These are phyloP conservation scores for Chaetomium globosum DNA, from an alignment of 2,329 filamentous ascomycete genomes.

Conservation along the genomic window DNA sequence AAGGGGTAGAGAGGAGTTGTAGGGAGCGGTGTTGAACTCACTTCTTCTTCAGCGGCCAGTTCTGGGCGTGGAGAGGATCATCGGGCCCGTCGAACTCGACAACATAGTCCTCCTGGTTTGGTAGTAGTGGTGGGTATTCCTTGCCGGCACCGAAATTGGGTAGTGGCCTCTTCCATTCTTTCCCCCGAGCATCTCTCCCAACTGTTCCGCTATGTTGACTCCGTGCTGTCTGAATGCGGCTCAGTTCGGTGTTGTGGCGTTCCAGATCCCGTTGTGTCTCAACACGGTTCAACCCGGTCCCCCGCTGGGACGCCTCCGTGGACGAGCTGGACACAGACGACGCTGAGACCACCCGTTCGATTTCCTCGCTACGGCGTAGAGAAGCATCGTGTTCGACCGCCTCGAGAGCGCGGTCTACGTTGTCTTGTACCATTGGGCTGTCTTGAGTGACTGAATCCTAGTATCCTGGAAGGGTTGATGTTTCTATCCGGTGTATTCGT, in stretches of 20 bases:
- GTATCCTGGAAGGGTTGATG: background rate
- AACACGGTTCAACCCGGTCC: constrained; percentile 60
- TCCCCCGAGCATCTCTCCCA: constrained; percentile 54
- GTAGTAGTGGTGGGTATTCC: constrained; percentile 69
- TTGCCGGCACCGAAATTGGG: constrained; percentile 75
- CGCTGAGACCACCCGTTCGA: constrained; percentile 61
- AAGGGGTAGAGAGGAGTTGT: background rate
- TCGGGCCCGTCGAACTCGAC: constrained; percentile 83
- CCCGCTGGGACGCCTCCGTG: constrained; percentile 45
- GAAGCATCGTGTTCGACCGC: constrained; percentile 59
- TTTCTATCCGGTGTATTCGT: background rate
- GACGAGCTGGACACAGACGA: constrained; percentile 56
- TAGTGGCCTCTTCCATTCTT: constrained; percentile 60
- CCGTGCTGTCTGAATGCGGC: constrained; percentile 69
- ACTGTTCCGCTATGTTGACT: constrained; percentile 74
- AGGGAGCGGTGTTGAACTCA: constrained; percentile 36
- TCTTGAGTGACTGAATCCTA: background rate
- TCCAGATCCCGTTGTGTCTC: constrained; percentile 69
- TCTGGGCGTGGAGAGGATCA: constrained; percentile 83
- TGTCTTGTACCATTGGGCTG: constrained; percentile 50
- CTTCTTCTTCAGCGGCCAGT: constrained; percentile 83
- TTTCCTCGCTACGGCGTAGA: constrained; percentile 53
- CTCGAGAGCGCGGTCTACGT: constrained; percentile 57
- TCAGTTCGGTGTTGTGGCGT: constrained; percentile 68
- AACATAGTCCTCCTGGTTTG: constrained; percentile 74